Base-by-base conservation (phyloP, 2,329 filamentous ascomycete species). In the Diaporthe citrichinensis region DNA sequence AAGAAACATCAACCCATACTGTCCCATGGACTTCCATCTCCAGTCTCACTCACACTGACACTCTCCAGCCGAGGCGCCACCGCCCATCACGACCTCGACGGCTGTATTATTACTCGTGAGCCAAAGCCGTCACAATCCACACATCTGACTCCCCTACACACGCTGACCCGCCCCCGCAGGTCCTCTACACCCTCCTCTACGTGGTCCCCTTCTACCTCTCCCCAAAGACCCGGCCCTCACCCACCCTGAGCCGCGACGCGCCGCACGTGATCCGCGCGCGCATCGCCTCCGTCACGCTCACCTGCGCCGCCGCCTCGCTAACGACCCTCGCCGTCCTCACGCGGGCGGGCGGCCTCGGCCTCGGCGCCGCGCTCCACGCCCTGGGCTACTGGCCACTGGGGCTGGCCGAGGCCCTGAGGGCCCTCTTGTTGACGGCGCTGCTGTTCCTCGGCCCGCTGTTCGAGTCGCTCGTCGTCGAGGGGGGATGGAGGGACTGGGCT, bases 141-240 rank as follows among this genome's bases (percentile, higher is more conserved):
- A 49, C 15, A 23, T n/a, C n/a, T 31, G 1, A 36, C 55, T 15
- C 4, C 34, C 15, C 20, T 15, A 23, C 31, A 55, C 36, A 46
- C 25, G 31, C 59, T 74, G 49, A 74, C 55, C 23, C 34, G 7
- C 31, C 62, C 14, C 25, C n/a, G 39, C 76, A 94, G 94, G 86
- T 96, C 77, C 84, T 92, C 77, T 98, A 97, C 85, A 98, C 95
- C n/a, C 84, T 95, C 79, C 86, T 95, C 86, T 99, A 98, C 86
- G 94, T 99, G 80, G 87, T 94, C 4, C 96, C 97, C 34, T 95
- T 98, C 84, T 98, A 99, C 87, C 88, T 96, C 78, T 97, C 93
- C 28, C 84, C 91, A 5, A 89, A 91, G 28, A 97, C 96, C 7
- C 92, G 96, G 71, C 95, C 96, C 9, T 97, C 95, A 10, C 90